Conservation (phyloP, 78 protist genomes). For the Planoprotostelium fungivorum region DNA sequence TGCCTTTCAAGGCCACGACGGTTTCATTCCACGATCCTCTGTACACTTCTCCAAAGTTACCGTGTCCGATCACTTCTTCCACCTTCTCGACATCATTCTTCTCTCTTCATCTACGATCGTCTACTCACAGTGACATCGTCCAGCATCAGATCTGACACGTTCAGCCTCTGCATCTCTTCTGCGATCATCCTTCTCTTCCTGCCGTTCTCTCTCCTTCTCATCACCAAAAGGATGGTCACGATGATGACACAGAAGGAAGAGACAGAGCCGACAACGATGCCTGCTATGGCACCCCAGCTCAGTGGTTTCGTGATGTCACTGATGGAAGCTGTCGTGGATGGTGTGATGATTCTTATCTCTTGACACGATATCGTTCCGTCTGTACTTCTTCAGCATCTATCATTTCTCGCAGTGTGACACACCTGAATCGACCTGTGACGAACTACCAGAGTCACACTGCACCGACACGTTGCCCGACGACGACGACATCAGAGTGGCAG, state of each 20-base stretch:
- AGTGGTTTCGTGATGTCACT: background rate
- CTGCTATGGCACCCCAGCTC: background rate
- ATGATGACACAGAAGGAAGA: background rate
- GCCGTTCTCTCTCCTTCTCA: background rate
- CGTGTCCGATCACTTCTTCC: background rate
- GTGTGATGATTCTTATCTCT: too few species aligned
- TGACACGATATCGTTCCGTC: background rate
- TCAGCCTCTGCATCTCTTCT: background rate
- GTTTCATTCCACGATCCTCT: background rate
- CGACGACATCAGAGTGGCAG: background rate
- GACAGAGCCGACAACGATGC: background rate
- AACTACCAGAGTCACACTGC: background rate
- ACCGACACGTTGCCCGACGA: background rate
- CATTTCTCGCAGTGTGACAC: too few species aligned
- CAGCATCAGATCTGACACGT: background rate
- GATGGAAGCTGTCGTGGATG: too few species aligned
- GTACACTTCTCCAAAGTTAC: background rate
- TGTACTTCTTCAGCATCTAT: too few species aligned
- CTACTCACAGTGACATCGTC: background rate
- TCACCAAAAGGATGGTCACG: background rate
- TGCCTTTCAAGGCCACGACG: background rate
- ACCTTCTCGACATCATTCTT: background rate
- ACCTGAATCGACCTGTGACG: too few species aligned
- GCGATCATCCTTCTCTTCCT: background rate
- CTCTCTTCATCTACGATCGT: background rate